Conservation (phyloP, 75 land plant species). For the Adiantum capillusveneris region DNA sequence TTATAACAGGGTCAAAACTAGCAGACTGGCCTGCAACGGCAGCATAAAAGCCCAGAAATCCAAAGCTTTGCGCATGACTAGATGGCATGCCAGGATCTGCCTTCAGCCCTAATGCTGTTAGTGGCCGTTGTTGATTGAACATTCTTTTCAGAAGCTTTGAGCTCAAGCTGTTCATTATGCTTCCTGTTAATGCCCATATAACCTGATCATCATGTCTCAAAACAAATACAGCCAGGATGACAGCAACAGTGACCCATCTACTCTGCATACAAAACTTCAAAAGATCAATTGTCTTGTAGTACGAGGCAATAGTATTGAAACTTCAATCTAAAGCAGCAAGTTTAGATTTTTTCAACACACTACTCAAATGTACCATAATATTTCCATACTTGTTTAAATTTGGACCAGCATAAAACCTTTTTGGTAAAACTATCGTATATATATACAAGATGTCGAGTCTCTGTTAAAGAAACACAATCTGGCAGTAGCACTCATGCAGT, state of each 20-base stretch:
- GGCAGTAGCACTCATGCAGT: too few species aligned
- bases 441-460: too few species aligned
- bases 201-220: conserved; percentile 44
- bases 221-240: conserved; percentile 21
- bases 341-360: too few species aligned
- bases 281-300: too few species aligned
- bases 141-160: conserved; percentile 34
- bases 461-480: too few species aligned
- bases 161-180: conserved; percentile 19
- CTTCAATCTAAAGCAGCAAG: too few species aligned
- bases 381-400: too few species aligned
- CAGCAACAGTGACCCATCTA: conserved; percentile 34
- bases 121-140: conserved; percentile 45
- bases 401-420: too few species aligned
- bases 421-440: too few species aligned
- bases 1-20: too few species aligned
- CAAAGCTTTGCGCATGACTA: conserved; percentile 72
- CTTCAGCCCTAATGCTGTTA: conserved; percentile 22
- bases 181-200: conserved; percentile 43
- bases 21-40: conserved; percentile 34
- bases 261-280: conserved; percentile 28
- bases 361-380: too few species aligned
- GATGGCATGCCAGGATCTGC: conserved; percentile 89
- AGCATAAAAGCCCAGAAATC: conserved; percentile 32
- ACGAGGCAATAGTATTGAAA: too few species aligned